phyloP scores from a whole-genome alignment of 1,139 yeast genomes.

The Magnusiomyces paraingens region DNA sequence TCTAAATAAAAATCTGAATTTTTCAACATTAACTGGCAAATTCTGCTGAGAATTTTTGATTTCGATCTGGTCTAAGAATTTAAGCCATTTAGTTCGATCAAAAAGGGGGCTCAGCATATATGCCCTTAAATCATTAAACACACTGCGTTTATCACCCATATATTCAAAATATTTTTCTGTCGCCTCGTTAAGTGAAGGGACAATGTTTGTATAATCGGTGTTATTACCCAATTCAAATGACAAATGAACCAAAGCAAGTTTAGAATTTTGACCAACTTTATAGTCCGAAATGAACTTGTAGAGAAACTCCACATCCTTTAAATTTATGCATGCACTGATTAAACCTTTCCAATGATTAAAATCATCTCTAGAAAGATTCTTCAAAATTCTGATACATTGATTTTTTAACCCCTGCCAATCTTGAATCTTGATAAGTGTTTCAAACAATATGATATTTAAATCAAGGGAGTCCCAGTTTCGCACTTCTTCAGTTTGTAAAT shows the following conservation, averaged over 20 bases:
- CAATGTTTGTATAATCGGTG: background rate
- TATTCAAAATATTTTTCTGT: conserved; percentile 39
- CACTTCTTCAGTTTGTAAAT: conserved; percentile 29
- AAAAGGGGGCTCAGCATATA: conserved; percentile 27
- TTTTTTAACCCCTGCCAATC: conserved; percentile 41
- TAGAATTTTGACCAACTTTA: conserved; percentile 46
- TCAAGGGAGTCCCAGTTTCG: conserved; percentile 49
- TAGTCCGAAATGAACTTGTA: conserved; percentile 27
- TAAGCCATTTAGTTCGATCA: conserved; percentile 17
- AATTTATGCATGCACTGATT: conserved; percentile 40
- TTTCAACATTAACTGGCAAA: conserved; percentile 45
- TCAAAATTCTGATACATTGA: conserved; percentile 24
- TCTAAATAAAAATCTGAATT: conserved; percentile 35
- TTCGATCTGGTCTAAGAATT: conserved; percentile 5
- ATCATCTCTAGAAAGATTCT: conserved; percentile 28
- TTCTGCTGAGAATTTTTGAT: conserved; percentile 33
- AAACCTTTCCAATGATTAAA: conserved; percentile 36
- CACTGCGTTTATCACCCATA: conserved; percentile 51
- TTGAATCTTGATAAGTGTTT: conserved; percentile 37
- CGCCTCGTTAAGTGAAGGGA: conserved; percentile 22
- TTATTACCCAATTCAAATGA: conserved; percentile 24
- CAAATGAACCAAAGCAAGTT: conserved; percentile 49
- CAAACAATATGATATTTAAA: conserved; percentile 47
- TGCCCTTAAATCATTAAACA: conserved; percentile 49
- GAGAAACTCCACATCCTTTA: conserved; percentile 28